These are phyloP conservation scores for Irpex sp. DNA, from an alignment of 1,284 basidiomycete genomes.

Conservation along the genomic window DNA sequence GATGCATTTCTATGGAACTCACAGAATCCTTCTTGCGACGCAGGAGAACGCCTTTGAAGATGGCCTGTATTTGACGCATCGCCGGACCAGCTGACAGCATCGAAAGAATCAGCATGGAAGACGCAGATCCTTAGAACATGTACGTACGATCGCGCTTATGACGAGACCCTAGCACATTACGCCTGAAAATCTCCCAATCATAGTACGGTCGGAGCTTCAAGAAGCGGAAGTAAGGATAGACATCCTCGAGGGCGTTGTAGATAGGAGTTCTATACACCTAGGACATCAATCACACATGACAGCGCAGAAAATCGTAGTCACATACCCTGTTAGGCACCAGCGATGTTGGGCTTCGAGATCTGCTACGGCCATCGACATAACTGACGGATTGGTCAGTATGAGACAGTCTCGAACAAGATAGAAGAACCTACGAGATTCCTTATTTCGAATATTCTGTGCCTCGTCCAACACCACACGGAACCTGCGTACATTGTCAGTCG, in stretches of 20 bases:
- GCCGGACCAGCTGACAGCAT: constrained; percentile 39
- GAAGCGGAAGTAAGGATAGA: constrained; percentile 51
- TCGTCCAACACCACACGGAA: constrained; percentile 54
- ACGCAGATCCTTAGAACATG: not conserved
- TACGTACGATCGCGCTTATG: constrained; percentile 39
- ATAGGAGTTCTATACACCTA: constrained; percentile 45
- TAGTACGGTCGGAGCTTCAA: constrained; percentile 48
- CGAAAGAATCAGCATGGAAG: not conserved
- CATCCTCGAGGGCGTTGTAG: constrained; percentile 48
- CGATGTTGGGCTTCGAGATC: constrained; percentile 40
- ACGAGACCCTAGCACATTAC: constrained; percentile 30
- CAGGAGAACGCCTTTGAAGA: constrained; percentile 47
- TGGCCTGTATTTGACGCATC: constrained; percentile 45
- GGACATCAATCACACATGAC: not conserved
- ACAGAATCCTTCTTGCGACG: constrained; percentile 49
- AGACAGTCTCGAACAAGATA: constrained; percentile 1
- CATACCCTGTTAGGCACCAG: constrained; percentile 54
- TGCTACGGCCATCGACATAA: constrained; percentile 45
- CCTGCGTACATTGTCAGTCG: constrained; percentile 25
- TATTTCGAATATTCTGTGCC: constrained; percentile 52
- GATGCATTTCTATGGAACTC: not conserved
- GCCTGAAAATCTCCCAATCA: constrained; percentile 46
- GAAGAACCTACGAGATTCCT: constrained; percentile 38
- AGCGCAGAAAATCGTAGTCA: constrained; percentile 3
- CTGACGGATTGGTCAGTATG: constrained; percentile 21